These are phyloP conservation scores for Septoria linicola DNA, from an alignment of 2,329 filamentous ascomycete genomes.

Conservation along the genomic window DNA sequence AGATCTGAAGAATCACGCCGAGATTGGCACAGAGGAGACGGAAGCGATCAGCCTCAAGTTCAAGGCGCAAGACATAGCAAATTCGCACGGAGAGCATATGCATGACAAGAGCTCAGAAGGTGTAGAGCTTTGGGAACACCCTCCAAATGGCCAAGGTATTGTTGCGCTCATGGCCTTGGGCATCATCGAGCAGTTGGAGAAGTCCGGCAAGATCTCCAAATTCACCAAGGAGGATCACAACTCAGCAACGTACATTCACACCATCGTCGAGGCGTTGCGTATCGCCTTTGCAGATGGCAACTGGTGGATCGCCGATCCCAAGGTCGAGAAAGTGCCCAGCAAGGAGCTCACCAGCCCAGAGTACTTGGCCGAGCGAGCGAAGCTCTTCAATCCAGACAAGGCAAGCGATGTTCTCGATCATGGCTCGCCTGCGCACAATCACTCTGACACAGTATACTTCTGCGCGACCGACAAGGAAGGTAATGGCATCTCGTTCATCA, in stretches of 20 bases:
- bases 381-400: slow-evolving; percentile 58
- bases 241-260: slow-evolving; percentile 70
- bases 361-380: slow-evolving; percentile 71
- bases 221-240: slow-evolving; percentile 77
- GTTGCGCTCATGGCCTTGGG: slow-evolving; percentile 92
- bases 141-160: slow-evolving; percentile 93
- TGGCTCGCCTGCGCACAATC: slow-evolving; percentile 80
- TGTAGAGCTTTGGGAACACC: slow-evolving; percentile 92
- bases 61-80: slow-evolving; percentile 56
- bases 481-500: slow-evolving; percentile 95
- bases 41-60: slow-evolving; percentile 74
- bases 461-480: slow-evolving; percentile 75
- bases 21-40: slow-evolving; percentile 72
- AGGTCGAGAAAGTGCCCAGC: slow-evolving; percentile 67
- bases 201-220: slow-evolving; percentile 67
- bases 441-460: slow-evolving; percentile 94
- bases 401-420: slow-evolving; percentile 59
- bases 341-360: slow-evolving; percentile 66
- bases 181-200: slow-evolving; percentile 83
- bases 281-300: slow-evolving; percentile 85
- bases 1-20: slow-evolving; percentile 75
- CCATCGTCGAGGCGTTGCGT: slow-evolving; percentile 80
- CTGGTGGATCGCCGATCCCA: slow-evolving; percentile 89
- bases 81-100: slow-evolving; percentile 47
- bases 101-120: slow-evolving; percentile 52